phyloP scores from a whole-genome alignment of 805 yeast species.

The Saturnispora ahearnii region DNA sequence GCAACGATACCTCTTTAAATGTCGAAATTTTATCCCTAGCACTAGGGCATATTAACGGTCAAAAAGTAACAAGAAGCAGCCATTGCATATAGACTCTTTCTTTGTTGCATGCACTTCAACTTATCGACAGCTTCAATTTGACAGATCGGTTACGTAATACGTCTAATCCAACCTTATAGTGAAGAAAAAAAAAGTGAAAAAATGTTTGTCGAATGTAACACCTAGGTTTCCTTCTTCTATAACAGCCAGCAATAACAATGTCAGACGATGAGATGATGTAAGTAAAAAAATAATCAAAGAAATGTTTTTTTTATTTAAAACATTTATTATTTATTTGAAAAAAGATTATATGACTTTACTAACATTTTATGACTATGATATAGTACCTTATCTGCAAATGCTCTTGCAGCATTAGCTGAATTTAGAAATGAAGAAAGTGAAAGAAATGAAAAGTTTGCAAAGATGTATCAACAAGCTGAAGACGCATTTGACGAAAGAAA shows the following conservation, averaged over 20 bases:
- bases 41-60: too few relatives aligned
- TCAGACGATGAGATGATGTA: constrained; percentile 26
- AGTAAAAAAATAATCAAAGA: constrained; percentile 6
- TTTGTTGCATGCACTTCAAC: too few relatives aligned
- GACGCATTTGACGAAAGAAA: constrained; percentile 35
- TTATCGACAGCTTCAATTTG: too few relatives aligned
- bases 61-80: too few relatives aligned
- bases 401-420: constrained; percentile 51
- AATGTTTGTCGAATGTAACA: not conserved
- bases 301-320: too few relatives aligned
- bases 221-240: not conserved
- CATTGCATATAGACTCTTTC: too few relatives aligned
- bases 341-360: not conserved
- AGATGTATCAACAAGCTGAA: constrained; percentile 50
- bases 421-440: constrained; percentile 57
- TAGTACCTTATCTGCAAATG: constrained; percentile 37
- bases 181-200: not conserved
- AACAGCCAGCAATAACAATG: constrained; percentile 11
- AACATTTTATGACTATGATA: not conserved
- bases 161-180: too few relatives aligned
- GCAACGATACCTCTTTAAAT: too few relatives aligned
- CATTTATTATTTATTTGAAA: too few relatives aligned
- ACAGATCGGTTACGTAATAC: too few relatives aligned
- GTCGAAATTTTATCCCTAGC: too few relatives aligned
- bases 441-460: constrained; percentile 46